Evolutionary conservation across 768 basidiomycete species (phyloP).

Genomic region (Dentipellis fragilis): DNA sequence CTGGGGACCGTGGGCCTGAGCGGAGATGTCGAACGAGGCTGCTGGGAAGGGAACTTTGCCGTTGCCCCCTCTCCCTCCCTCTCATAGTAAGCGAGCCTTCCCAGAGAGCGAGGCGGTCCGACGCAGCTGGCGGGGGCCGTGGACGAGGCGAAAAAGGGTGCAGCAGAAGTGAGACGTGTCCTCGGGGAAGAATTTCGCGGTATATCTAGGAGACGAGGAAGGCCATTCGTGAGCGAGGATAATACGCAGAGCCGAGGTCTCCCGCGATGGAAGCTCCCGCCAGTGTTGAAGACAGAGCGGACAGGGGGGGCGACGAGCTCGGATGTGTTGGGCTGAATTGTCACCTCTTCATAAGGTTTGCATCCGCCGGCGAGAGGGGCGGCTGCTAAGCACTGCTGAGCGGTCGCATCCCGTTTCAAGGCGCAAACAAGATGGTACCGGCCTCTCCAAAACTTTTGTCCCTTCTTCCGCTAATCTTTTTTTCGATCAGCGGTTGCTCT

Average conservation of each 20-base stretch:
- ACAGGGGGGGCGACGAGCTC: conserved; percentile 7
- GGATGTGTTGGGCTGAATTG: conserved; percentile 9
- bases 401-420: neutral
- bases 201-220: neutral
- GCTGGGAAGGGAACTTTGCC: conserved; percentile 40
- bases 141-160: neutral
- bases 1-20: conserved; percentile 10
- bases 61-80: conserved; percentile 8
- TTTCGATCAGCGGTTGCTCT: too few relatives aligned
- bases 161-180: neutral
- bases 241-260: neutral
- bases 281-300: neutral
- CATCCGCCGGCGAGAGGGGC: conserved; percentile 19
- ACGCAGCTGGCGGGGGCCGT: neutral
- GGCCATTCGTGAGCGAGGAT: neutral
- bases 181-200: neutral
- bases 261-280: neutral
- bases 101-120: neutral
- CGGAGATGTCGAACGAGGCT: conserved; percentile 39
- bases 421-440: neutral
- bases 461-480: neutral
- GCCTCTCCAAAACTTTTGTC: neutral
- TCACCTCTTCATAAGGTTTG: conserved; percentile 22
- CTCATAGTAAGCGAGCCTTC: conserved; percentile 5
- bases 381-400: neutral